Conservation (phyloP, 345 rosid genomes). For the Gossypium mustelinum region DNA sequence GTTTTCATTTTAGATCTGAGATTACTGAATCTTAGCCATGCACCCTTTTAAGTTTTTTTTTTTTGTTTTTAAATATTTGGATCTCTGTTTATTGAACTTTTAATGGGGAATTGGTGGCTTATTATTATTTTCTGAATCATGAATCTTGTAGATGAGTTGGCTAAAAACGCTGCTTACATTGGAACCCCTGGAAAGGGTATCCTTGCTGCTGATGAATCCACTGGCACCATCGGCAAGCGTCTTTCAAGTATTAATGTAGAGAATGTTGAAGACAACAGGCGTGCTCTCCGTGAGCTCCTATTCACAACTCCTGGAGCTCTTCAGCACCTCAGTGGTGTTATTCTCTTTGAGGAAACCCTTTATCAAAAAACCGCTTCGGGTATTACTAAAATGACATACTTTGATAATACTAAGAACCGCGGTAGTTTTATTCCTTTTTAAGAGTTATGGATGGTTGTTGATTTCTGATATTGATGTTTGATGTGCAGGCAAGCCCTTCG, state of each 20-base stretch:
- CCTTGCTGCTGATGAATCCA: slow-evolving; percentile 5
- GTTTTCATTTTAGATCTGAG: neutral
- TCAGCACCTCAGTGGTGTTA: slow-evolving; percentile 59
- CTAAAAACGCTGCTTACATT: neutral
- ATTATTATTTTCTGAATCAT: neutral
- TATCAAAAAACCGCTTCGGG: slow-evolving; percentile 78
- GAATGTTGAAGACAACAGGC: slow-evolving; percentile 1
- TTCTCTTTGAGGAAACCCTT: slow-evolving; percentile 80
- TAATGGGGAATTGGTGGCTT: neutral
- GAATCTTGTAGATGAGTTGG: neutral
- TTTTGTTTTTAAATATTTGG: neutral
- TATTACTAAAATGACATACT: neutral
- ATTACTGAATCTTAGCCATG: no score
- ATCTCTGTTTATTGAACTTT: neutral
- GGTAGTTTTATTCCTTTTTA: no score
- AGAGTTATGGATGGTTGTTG: neutral
- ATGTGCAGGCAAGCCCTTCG: slow-evolving; percentile 37
- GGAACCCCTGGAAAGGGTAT: slow-evolving; percentile 1
- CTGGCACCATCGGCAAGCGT: slow-evolving; percentile 2
- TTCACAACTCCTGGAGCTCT: neutral
- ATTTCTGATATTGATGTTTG: neutral
- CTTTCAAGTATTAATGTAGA: slow-evolving; percentile 9
- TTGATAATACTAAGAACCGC: no score
- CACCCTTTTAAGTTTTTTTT: no score
- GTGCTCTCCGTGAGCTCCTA: slow-evolving; percentile 10